Evolutionary conservation across 2,329 filamentous ascomycete species (phyloP).

Genomic region (Magnaporthiopsis poae): DNA sequence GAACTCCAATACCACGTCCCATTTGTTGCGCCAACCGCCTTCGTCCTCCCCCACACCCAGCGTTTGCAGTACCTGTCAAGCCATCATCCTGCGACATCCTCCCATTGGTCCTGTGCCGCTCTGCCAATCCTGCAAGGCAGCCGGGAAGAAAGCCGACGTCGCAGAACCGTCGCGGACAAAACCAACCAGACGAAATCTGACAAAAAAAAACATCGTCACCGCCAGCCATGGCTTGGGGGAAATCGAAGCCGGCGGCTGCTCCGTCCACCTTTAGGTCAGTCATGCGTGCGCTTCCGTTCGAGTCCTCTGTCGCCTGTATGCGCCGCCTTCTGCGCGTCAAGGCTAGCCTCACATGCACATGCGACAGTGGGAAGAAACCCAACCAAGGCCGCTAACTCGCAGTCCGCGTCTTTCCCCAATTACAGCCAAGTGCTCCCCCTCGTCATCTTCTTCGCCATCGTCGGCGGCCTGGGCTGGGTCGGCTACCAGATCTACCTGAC

Average conservation of each 20-base stretch:
- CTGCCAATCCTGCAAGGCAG: neutral
- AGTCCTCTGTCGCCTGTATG: no score
- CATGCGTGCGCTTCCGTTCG: neutral
- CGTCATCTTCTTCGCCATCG: constrained; percentile 49
- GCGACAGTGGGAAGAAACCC: neutral
- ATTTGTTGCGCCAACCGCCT: neutral
- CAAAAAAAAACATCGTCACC: constrained; percentile 6
- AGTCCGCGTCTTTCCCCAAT: neutral
- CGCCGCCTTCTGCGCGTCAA: no score
- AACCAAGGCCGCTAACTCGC: neutral
- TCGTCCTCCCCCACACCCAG: no score
- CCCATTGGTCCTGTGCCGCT: neutral
- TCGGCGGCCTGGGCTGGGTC: constrained; percentile 52
- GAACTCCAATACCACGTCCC: no score
- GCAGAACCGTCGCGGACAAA: no score
- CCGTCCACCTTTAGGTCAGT: constrained; percentile 23
- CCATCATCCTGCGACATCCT: neutral
- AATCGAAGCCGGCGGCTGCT: constrained; percentile 19
- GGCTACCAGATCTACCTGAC: constrained; percentile 65
- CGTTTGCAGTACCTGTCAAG: neutral
- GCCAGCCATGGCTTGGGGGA: constrained; percentile 27
- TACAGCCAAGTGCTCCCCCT: constrained; percentile 55
- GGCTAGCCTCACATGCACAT: neutral
- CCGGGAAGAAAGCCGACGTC: neutral
- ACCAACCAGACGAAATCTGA: neutral